Evolutionary conservation across 2,329 filamentous ascomycete species (phyloP), one percentile per base, ranked within the genome.

Genomic region (Pseudogymnoascus sp.): DNA sequence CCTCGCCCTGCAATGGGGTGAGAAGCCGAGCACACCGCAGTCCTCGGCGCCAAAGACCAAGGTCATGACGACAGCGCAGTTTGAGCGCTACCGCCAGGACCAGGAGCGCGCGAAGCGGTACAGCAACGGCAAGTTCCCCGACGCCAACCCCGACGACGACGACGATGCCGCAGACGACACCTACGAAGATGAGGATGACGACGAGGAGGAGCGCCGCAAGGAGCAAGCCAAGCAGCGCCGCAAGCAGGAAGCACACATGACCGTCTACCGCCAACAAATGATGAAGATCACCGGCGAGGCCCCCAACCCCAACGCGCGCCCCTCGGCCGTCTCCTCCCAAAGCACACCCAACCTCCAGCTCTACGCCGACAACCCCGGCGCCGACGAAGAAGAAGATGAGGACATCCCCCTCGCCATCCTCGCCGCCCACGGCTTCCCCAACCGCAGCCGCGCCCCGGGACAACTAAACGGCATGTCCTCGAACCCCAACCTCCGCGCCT

Each of bases 201-300:
- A 96, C 69, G 91, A 96, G 67, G 74, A 82, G 0, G 91, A 96
- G 71, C 90, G 89, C 71, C 85, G 86, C 29, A 88, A 82, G 72
- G 82, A 90, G 72, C 81, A 88, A 56, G 85, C 88, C 16, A 89
- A 87, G 73, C 90, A 95, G 73, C 82, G 92, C 67, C 85, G 86
- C 70, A 95, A 93, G 79, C 92, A 96, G 73, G 91, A 96, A 75
- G 92, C 92, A 11, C 91, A 95, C 73, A 87, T 96, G 80, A 83
- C 91, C 1, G 88, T 96, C 1, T 96, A 96, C 74, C 85, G 92
- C 64, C 92, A 96, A 74, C 90, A 95, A 75, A 96, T 96, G 92
- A 96, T 93, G 89, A 96, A 96, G 76, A 89, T 95, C 31, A 96
- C 91, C 0, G 92, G 92, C 59, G 90, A 93, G 69, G 77, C 85